Base-by-base conservation (phyloP, 345 rosid genomes). In the Salix viminalis region DNA sequence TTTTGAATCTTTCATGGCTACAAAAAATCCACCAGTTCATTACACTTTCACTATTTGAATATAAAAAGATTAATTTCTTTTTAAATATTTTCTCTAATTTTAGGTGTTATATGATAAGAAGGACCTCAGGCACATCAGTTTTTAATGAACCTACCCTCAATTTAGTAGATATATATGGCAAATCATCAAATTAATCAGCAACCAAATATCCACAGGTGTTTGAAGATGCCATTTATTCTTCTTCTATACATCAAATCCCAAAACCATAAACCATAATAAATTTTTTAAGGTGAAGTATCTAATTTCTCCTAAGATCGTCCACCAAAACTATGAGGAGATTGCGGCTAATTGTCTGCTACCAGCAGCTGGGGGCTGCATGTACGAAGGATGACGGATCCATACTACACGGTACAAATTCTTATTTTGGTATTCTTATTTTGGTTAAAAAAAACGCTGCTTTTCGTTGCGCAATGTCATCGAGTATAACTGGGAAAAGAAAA, bases 1-100 rank as follows among this genome's bases (percentile, higher is more conserved):
- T 52, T 28, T 3, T 11, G 24, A 68, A 58, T 54, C 76, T 75
- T 72, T 73, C 76, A 44, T 82, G 80, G 86, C 80, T 75, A 28
- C 65, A 19, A 74, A 79, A 80, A 42, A 23, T 50, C 50, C 79
- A 24, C 2, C 2, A 23, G 13, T 69, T 54, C 28, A 18, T 56
- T n/a, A 65, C 52, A 42, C 18, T 48, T 34, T 54, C 44, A 54
- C n/a, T 64, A 69, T 21, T 62, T 65, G n/a, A 74, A 76, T 65
- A 41, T 70, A 12, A 14, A 37, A 13, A 11, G 16, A 3, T 13
- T 24, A 18, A 10, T 15, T 44, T 11, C 34, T 12, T 52, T 44
- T 79, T 18, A 30, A 14, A 24, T 72, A 68, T 23, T 54, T 30
- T 34, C 15, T 79, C 19, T 24, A 65, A 44, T 71, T 58, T 12